These are phyloP conservation scores for Dalbergia cultrata DNA, from an alignment of 306 rosid species.

Conservation along the genomic window DNA sequence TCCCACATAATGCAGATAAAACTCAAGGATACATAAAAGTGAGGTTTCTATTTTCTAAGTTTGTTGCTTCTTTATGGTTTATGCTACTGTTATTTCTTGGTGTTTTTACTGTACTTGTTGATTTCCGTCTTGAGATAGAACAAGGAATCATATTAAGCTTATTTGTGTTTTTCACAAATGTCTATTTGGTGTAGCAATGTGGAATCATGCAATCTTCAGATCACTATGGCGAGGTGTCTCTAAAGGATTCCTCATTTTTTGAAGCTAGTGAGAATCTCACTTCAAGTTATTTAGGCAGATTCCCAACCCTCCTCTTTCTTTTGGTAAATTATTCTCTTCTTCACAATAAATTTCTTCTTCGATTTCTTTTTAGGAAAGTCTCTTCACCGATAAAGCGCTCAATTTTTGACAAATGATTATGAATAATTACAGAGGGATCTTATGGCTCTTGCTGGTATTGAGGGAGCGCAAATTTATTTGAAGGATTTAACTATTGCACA, in stretches of 20 bases:
- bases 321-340: background rate
- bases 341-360: background rate
- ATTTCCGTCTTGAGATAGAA: too few relatives aligned
- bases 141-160: too few relatives aligned
- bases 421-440: conserved; percentile 84
- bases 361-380: too few relatives aligned
- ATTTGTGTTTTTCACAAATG: conserved; percentile 74
- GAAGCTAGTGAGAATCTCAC: conserved; percentile 50
- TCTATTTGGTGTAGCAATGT: conserved; percentile 65
- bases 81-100: too few relatives aligned
- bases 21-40: too few relatives aligned
- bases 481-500: conserved; percentile 82
- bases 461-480: conserved; percentile 92
- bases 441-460: conserved; percentile 94
- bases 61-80: too few relatives aligned
- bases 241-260: conserved; percentile 53
- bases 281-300: too few relatives aligned
- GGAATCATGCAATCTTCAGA: conserved; percentile 61
- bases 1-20: conserved; percentile 53
- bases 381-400: too few relatives aligned
- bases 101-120: too few relatives aligned
- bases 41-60: too few relatives aligned
- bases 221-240: conserved; percentile 46
- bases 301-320: background rate
- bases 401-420: conserved; percentile 22